A percentile compares a stretch with the other conserved stretches of the same genome.
phyloP scores from a whole-genome alignment of 257 asterid genomes.

The Buddleja alternifolia region DNA sequence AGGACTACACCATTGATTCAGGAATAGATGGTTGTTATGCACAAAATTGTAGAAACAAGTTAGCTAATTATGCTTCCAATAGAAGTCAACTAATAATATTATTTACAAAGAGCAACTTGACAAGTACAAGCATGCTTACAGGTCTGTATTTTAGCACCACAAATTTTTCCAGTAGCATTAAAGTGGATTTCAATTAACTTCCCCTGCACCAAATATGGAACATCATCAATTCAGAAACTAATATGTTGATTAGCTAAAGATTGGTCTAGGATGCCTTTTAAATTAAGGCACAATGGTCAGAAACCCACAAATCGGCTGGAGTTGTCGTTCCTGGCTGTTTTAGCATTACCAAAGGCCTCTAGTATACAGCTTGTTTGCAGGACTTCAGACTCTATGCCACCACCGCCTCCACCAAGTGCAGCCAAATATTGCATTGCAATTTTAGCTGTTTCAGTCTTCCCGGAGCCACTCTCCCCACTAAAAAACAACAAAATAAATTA shows the following conservation, averaged over 20 bases:
- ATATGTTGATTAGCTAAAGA: conserved; percentile 27
- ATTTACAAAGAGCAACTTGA: conserved; percentile 30
- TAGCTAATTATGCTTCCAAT: conserved; percentile 34
- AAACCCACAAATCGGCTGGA: conserved; percentile 94
- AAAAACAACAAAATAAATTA: conserved; percentile 31
- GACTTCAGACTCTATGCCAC: conserved; percentile 71
- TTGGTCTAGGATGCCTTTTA: conserved; percentile 14
- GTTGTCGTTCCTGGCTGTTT: conserved; percentile 76
- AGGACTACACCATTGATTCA: conserved; percentile 58
- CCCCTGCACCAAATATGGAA: conserved; percentile 60
- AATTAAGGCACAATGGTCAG: conserved; percentile 19
- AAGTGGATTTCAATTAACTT: conserved; percentile 82
- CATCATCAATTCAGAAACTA: conserved; percentile 21
- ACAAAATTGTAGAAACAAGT: conserved; percentile 42
- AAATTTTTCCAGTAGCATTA: conserved; percentile 70
- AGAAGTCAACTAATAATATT: conserved; percentile 10
- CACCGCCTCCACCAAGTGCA: conserved; percentile 69
- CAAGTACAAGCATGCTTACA: conserved; percentile 59
- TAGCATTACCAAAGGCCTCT: conserved; percentile 99
- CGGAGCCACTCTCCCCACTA: conserved; percentile 98
- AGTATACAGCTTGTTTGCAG: conserved; percentile 76
- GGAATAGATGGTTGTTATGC: conserved; percentile 39
- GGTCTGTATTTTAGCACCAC: conserved; percentile 87
- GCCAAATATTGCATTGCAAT: conserved; percentile 90
- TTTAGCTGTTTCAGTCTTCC: conserved; percentile 98